A percentile compares a stretch with the other conserved stretches of the same genome.
These are phyloP conservation scores for Colletotrichum lini DNA, from an alignment of 2,329 filamentous ascomycete species.

Conservation along the genomic window DNA sequence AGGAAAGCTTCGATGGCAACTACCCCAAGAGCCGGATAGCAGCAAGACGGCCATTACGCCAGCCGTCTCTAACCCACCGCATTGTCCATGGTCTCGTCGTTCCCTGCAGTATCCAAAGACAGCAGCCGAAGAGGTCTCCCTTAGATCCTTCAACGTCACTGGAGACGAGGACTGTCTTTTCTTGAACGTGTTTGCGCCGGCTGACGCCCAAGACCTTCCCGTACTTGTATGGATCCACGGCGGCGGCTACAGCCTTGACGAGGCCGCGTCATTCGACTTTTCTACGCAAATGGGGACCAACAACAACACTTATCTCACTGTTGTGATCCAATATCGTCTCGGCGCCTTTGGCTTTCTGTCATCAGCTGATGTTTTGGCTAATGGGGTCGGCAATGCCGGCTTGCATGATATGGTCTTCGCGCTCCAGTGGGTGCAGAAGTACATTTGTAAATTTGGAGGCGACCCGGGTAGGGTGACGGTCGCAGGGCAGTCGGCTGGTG, in stretches of 20 bases:
- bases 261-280: conserved; percentile 13
- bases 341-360: conserved; percentile 41
- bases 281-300: conserved; percentile 27
- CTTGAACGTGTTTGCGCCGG: background rate
- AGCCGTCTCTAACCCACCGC: conserved; percentile 18
- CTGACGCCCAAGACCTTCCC: conserved; percentile 31
- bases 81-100: conserved; percentile 25
- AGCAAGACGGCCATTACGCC: background rate
- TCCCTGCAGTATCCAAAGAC: conserved; percentile 15
- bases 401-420: conserved; percentile 37
- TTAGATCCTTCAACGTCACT: background rate
- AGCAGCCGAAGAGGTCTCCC: conserved; percentile 9
- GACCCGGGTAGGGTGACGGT: conserved; percentile 27
- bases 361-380: conserved; percentile 31
- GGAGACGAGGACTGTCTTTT: conserved; percentile 18
- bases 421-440: conserved; percentile 41
- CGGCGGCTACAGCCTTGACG: conserved; percentile 38
- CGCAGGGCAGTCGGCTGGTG: conserved; percentile 26
- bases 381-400: conserved; percentile 42
- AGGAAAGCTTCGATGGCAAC: conserved; percentile 26
- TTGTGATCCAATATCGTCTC: conserved; percentile 36
- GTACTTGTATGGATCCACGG: conserved; percentile 43
- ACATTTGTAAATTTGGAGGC: conserved; percentile 44
- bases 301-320: conserved; percentile 23
- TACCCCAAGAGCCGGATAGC: conserved; percentile 5